Evolutionary conservation across 2,329 filamentous ascomycete species (phyloP), one percentile per base, ranked within the genome.

Genomic region (Cercospora zeina): DNA sequence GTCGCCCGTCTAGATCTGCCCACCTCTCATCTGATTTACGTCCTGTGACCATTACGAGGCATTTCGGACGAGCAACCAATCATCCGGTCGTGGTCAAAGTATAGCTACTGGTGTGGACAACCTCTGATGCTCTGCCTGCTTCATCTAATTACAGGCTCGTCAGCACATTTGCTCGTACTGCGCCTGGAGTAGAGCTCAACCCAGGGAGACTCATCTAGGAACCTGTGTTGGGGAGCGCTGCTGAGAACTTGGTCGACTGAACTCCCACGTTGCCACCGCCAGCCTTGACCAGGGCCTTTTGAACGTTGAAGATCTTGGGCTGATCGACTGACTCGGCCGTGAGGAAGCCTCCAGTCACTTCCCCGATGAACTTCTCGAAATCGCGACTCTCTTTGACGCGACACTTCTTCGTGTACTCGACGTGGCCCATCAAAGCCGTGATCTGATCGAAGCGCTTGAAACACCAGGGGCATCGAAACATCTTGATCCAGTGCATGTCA

Each of bases 281-380:
- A 8, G 34, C 50, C 51, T 56, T 56, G 27, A 63, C 55, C 8
- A 59, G 10, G 9, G 56, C 31, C 33, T 51, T 62, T 31, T 63
- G 57, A 4, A 57, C 34, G 9, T 54, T 49, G 55, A 61, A 66
- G 57, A 71, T 67, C 59, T 62, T 66, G 9, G 68, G 65, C 34
- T 68, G 57, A 4, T 56, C 24, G 4, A 68, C 50, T 1, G 59
- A 54, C 58, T 69, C 62, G 2, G 65, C 63, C 14, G 63, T 60
- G 16, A 71, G 56, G 34, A 80, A 79, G 13, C 79, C 79, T 2
- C 78, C 79, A 0, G 77, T 78, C 16, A 79, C 65, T n/a, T 74
- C 72, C 57, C 77, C 71, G 27, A 81, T 69, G 27, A 71, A 64
- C 67, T 70, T 68, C 33, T 63, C 69, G 63, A 73, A 79, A 53